Base-by-base conservation (phyloP, 192 early-diverging fungal genomes). In the Coemansia sp. region DNA sequence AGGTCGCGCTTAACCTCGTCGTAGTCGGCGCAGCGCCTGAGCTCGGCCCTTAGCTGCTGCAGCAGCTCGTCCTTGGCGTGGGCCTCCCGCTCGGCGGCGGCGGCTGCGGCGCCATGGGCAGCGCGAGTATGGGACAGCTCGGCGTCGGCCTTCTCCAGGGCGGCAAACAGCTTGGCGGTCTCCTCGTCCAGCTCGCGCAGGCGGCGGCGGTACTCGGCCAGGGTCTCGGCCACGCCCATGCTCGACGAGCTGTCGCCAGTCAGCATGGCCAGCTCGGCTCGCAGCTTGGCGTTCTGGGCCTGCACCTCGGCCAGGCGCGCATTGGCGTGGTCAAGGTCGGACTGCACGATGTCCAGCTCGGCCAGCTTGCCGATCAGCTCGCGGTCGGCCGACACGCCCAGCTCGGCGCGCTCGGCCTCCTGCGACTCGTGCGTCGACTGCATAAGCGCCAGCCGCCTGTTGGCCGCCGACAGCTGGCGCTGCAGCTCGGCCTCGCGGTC, bases 1-100 rank as follows among this genome's bases (percentile, higher is more conserved):
- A 97, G 79, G 63, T 97, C 95, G 36, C 88, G 84, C 71, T 91
- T 92, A 36, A 95, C 87, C 64, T 91, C 88, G 58, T 93, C 89
- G 51, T 97, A 97, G 65, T 97, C 93, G 7, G 88, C 87, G 68
- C 81, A 89, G 28, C 83, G 79, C 31, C 79, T 75, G 13, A 94
- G 59, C 36, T 73, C 67, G 13, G 74, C 83, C 31, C 85, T 76
- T 26, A 86, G 69, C 14, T 82, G 70, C 34, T 79, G 77, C 3
- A 85, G 77, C 80, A 93, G 90, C 14, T 88, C 84, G 14, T 86
- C 79, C 66, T 87, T 69, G 10, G 72, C 73, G 14, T 58, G 65
- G 9, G 66, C 43, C 59, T 85, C 66, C 0, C 42, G 18, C 38
- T 83, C 72, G 13, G 70, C 74, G 1, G 40, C 43, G 50, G 55